These are phyloP conservation scores for Syzygium grande DNA, from an alignment of 345 rosid genomes.

Conservation along the genomic window DNA sequence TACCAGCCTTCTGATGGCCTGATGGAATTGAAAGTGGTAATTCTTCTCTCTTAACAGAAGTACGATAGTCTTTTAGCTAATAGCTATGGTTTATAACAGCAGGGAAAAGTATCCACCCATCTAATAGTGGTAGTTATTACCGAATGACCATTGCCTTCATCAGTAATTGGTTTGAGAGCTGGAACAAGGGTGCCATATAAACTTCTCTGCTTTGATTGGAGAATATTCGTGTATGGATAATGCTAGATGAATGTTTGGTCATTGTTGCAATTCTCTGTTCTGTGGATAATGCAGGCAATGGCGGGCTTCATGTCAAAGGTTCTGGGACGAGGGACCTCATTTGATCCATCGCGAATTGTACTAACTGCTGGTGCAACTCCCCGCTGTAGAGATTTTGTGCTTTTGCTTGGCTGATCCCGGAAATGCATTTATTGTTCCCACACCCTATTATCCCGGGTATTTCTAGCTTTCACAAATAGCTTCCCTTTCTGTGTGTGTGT, in stretches of 20 bases:
- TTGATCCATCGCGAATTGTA: conserved; percentile 63
- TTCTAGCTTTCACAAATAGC: background rate
- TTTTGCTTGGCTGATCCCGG: conserved; percentile 94
- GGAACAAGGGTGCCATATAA: background rate
- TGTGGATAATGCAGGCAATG: conserved; percentile 49
- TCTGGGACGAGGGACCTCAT: conserved; percentile 42
- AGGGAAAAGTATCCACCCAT: background rate
- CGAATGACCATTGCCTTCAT: background rate
- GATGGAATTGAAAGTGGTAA: conserved; percentile 76
- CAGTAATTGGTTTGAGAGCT: background rate
- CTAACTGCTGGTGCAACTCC: conserved; percentile 83
- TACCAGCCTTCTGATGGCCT: conserved; percentile 74
- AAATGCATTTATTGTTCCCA: conserved; percentile 73
- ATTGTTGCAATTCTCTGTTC: background rate
- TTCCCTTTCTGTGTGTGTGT: background rate
- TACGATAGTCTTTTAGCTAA: background rate
- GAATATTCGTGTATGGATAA: background rate
- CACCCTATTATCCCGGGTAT: conserved; percentile 94
- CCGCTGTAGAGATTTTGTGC: conserved; percentile 78
- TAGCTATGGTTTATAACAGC: background rate
- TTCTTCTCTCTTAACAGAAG: background rate
- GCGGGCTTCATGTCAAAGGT: conserved; percentile 67
- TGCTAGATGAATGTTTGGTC: background rate
- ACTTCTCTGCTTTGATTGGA: background rate
- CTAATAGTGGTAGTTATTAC: background rate